A percentile compares a stretch with the other conserved stretches of the same genome.
These are phyloP conservation scores for Eleusine indica DNA, from an alignment of 176 grass and related monocot species.

Conservation along the genomic window DNA sequence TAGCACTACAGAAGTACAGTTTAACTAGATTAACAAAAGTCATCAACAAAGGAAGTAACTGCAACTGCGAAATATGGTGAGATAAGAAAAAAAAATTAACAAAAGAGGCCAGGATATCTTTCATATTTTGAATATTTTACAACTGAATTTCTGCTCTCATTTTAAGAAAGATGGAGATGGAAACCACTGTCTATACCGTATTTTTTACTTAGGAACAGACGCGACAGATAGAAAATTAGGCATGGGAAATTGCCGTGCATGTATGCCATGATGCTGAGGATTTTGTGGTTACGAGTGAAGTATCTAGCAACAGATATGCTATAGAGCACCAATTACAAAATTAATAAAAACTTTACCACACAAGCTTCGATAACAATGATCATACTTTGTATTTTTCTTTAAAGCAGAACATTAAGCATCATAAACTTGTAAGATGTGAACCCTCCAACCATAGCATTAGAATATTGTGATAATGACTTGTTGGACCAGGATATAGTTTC, in stretches of 20 bases:
- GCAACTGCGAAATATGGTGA: not conserved
- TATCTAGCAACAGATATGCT: not conserved
- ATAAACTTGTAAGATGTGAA: conserved; percentile 27
- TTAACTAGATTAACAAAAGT: not conserved
- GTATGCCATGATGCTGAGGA: not conserved
- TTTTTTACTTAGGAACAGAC: not conserved
- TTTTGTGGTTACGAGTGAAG: not conserved
- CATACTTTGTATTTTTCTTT: not conserved
- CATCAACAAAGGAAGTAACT: conserved; percentile 4
- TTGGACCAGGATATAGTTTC: conserved; percentile 16
- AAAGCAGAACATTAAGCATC: conserved; percentile 12
- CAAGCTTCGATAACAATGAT: not conserved
- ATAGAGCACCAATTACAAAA: not conserved
- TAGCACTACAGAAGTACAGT: not conserved
- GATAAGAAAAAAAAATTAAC: not conserved
- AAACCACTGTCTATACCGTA: not conserved
- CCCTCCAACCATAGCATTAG: conserved; percentile 31
- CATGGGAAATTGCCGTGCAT: not conserved
- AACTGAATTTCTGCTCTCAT: not conserved
- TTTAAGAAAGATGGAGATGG: not conserved
- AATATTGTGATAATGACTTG: conserved; percentile 35
- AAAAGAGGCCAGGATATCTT: not conserved
- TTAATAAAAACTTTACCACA: not conserved
- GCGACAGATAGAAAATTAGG: not conserved
- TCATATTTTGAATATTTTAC: not conserved